Percentiles rank a stretch among this genome's conserved stretches.
Evolutionary conservation across 2,329 filamentous ascomycete species (phyloP).

Genomic region (Aspergillus aculeatinus): DNA sequence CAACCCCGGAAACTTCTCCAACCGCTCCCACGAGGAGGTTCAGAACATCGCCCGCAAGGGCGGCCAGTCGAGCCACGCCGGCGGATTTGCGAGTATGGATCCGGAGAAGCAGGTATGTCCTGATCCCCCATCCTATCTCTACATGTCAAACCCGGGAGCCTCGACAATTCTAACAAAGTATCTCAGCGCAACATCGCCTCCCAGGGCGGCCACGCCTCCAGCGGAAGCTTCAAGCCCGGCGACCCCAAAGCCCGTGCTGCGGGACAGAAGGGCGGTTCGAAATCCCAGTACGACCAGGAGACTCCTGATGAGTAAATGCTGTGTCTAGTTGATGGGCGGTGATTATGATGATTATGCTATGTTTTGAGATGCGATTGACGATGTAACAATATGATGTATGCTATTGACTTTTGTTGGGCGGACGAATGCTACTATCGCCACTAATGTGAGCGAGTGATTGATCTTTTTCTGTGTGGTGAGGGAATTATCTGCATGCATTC

Average conservation of each 20-base stretch:
- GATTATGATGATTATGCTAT: background rate
- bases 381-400: background rate
- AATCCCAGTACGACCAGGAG: conserved; percentile 2
- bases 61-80: conserved; percentile 31
- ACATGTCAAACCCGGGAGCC: background rate
- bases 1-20: conserved; percentile 44
- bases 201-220: conserved; percentile 54
- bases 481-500: too few relatives aligned
- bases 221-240: conserved; percentile 56
- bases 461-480: too few relatives aligned
- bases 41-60: conserved; percentile 41
- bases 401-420: background rate
- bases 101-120: conserved; percentile 29
- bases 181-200: conserved; percentile 55
- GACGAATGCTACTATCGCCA: background rate
- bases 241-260: conserved; percentile 55
- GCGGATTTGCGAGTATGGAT: conserved; percentile 32
- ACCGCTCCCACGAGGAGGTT: conserved; percentile 49
- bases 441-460: too few relatives aligned
- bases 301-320: background rate
- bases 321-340: background rate
- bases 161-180: background rate
- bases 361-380: background rate
- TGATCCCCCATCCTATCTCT: background rate
- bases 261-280: conserved; percentile 36